phyloP scores from a whole-genome alignment of 2,329 filamentous ascomycete species.

The Beauveria asiatica region DNA sequence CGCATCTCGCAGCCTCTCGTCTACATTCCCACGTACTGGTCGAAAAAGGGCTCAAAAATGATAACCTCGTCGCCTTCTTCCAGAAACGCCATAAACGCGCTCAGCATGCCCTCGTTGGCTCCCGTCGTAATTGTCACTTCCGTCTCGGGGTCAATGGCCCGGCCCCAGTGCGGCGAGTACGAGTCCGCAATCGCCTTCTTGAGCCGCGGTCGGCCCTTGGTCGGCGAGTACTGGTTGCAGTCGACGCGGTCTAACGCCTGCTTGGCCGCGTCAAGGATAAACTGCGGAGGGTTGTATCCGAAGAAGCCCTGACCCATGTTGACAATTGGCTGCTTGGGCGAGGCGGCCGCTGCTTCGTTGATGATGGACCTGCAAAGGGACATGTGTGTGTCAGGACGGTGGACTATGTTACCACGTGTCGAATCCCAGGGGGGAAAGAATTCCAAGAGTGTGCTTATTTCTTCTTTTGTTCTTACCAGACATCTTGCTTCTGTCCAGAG shows the following conservation, averaged over 20 bases:
- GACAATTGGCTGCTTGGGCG: slow-evolving; percentile 54
- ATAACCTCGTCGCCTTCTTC: slow-evolving; percentile 95
- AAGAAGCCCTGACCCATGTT: slow-evolving; percentile 63
- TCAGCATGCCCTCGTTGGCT: slow-evolving; percentile 86
- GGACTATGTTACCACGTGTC: too few relatives aligned
- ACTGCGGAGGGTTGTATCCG: slow-evolving; percentile 88
- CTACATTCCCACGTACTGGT: slow-evolving; percentile 56
- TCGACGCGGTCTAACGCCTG: slow-evolving; percentile 82
- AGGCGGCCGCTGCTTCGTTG: slow-evolving; percentile 56
- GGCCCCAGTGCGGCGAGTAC: slow-evolving; percentile 83
- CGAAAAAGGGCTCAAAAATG: slow-evolving; percentile 96
- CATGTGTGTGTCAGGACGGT: background rate
- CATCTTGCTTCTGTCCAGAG: slow-evolving; percentile 41
- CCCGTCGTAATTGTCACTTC: slow-evolving; percentile 94
- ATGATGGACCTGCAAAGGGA: slow-evolving; percentile 46
- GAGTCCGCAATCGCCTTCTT: slow-evolving; percentile 89
- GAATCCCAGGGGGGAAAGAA: too few relatives aligned
- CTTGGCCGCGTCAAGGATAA: slow-evolving; percentile 88
- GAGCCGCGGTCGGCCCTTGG: slow-evolving; percentile 82
- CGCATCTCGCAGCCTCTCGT: background rate
- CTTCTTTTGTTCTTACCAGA: slow-evolving; percentile 32
- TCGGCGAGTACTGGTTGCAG: slow-evolving; percentile 97
- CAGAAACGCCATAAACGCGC: slow-evolving; percentile 95
- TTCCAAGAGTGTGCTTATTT: too few relatives aligned
- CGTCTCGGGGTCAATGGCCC: slow-evolving; percentile 73